Evolutionary conservation across 768 basidiomycete genomes (phyloP).

Genomic region (Hysterangium stoloniferum): DNA sequence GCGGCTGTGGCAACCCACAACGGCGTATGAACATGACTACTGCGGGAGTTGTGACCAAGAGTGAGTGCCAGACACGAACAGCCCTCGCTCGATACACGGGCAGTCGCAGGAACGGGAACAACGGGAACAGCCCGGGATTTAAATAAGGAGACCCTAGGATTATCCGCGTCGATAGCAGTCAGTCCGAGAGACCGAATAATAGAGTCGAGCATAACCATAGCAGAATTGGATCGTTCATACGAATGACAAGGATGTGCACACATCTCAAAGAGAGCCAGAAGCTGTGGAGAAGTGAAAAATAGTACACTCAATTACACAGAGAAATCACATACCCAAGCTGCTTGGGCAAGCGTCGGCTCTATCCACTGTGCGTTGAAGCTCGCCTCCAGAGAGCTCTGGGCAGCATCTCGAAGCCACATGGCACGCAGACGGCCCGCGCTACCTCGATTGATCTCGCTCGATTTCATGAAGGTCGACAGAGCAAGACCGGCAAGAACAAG

Average conservation of each 20-base stretch:
- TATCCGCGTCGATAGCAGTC: constrained; percentile 47
- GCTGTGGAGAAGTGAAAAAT: constrained; percentile 29
- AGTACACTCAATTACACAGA: background rate
- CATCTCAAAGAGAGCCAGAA: constrained; percentile 70
- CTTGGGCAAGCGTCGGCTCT: constrained; percentile 62
- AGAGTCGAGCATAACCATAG: constrained; percentile 54
- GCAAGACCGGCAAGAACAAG: constrained; percentile 64
- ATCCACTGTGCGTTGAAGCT: constrained; percentile 46
- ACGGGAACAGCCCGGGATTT: constrained; percentile 43
- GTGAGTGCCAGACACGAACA: constrained; percentile 8
- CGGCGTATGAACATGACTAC: constrained; percentile 24
- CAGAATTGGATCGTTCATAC: constrained; percentile 41
- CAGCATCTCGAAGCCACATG: constrained; percentile 45
- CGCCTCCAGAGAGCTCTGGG: constrained; percentile 44
- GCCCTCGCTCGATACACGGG: background rate
- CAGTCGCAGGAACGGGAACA: constrained; percentile 24
- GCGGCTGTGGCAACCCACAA: constrained; percentile 44
- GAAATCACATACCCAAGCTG: constrained; percentile 48
- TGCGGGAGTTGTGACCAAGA: constrained; percentile 7
- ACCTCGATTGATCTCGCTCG: constrained; percentile 57
- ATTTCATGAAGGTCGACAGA: constrained; percentile 62
- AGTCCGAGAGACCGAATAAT: constrained; percentile 52
- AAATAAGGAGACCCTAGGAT: constrained; percentile 46
- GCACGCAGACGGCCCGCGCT: constrained; percentile 49
- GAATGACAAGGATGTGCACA: constrained; percentile 64